Evolutionary conservation across 2,329 filamentous ascomycete genomes (phyloP).

Genomic region (Clonostachys sp.): DNA sequence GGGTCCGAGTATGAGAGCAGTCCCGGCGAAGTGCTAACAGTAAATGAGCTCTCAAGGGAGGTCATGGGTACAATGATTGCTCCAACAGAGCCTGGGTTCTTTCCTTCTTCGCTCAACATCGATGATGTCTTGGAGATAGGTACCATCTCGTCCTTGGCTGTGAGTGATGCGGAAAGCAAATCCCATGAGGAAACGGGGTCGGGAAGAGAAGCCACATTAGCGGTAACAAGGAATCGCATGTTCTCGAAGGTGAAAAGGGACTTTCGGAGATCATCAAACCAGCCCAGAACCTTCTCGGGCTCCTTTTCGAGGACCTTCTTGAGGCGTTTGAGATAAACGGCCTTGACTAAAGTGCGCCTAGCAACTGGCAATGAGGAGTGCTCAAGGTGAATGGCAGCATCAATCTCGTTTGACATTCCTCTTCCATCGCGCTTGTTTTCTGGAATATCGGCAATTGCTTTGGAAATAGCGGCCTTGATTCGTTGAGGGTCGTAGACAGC

Average conservation of each 20-base stretch:
- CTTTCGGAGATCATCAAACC: conserved; percentile 72
- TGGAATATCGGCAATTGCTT: conserved; percentile 86
- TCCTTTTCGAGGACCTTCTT: conserved; percentile 76
- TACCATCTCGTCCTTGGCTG: conserved; percentile 44
- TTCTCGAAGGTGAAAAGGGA: conserved; percentile 81
- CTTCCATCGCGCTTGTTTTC: conserved; percentile 85
- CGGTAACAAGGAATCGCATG: conserved; percentile 79
- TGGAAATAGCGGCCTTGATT: conserved; percentile 63
- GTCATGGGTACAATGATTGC: conserved; percentile 85
- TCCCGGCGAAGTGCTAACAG: conserved; percentile 69
- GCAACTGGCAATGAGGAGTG: conserved; percentile 72
- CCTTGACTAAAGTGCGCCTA: conserved; percentile 78
- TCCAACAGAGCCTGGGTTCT: conserved; percentile 67
- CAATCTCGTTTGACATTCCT: conserved; percentile 58
- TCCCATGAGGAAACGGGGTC: conserved; percentile 80
- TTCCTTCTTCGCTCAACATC: conserved; percentile 71
- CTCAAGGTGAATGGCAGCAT: conserved; percentile 78
- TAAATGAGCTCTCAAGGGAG: conserved; percentile 88
- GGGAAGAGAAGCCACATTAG: conserved; percentile 68
- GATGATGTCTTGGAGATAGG: conserved; percentile 69
- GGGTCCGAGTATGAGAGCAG: conserved; percentile 73
- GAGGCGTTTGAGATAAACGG: conserved; percentile 80
- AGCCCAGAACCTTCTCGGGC: conserved; percentile 68
- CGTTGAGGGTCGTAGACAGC: conserved; percentile 75
- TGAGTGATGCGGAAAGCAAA: conserved; percentile 30